Evolutionary conservation across 2,329 filamentous ascomycete species (phyloP).

Genomic region (Fusarium torulosum): DNA sequence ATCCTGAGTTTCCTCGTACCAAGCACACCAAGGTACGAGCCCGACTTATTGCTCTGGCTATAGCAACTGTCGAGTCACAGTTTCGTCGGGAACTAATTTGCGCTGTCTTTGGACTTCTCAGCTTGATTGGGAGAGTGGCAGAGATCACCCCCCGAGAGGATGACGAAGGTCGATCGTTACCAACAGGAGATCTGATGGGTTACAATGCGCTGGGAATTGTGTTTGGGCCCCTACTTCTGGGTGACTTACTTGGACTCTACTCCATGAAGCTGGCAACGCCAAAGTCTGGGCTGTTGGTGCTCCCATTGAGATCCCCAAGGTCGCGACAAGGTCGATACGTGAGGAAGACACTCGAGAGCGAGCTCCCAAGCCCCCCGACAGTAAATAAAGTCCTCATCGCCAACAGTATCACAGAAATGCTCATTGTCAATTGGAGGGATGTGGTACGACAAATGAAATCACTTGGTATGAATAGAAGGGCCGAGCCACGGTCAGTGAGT

Average conservation of each 20-base stretch:
- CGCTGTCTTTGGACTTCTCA: slow-evolving; percentile 74
- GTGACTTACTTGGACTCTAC: slow-evolving; percentile 67
- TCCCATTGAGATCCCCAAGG: slow-evolving; percentile 59
- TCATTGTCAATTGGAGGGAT: slow-evolving; percentile 74
- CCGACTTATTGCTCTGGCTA: slow-evolving; percentile 73
- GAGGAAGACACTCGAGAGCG: slow-evolving; percentile 25
- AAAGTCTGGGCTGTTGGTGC: slow-evolving; percentile 57
- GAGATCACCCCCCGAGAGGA: slow-evolving; percentile 67
- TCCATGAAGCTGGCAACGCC: slow-evolving; percentile 60
- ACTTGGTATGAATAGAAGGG: slow-evolving; percentile 52
- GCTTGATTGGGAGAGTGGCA: slow-evolving; percentile 69
- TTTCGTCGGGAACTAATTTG: slow-evolving; percentile 74
- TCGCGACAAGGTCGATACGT: slow-evolving; percentile 49
- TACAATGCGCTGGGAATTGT: slow-evolving; percentile 72
- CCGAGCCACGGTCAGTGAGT: slow-evolving; percentile 34
- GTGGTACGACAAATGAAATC: slow-evolving; percentile 70
- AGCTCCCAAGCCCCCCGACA: slow-evolving; percentile 43
- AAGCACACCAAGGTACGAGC: slow-evolving; percentile 70
- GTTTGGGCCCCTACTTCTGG: slow-evolving; percentile 73
- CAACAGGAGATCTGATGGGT: slow-evolving; percentile 72
- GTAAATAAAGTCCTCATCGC: slow-evolving; percentile 70
- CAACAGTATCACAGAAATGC: slow-evolving; percentile 72
- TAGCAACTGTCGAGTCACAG: slow-evolving; percentile 69
- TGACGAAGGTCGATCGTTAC: slow-evolving; percentile 63
- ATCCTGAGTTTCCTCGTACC: slow-evolving; percentile 64